Evolutionary conservation across 306 rosid genomes (phyloP), one percentile per base, ranked within the genome.

Genomic region (Glycine soja): DNA sequence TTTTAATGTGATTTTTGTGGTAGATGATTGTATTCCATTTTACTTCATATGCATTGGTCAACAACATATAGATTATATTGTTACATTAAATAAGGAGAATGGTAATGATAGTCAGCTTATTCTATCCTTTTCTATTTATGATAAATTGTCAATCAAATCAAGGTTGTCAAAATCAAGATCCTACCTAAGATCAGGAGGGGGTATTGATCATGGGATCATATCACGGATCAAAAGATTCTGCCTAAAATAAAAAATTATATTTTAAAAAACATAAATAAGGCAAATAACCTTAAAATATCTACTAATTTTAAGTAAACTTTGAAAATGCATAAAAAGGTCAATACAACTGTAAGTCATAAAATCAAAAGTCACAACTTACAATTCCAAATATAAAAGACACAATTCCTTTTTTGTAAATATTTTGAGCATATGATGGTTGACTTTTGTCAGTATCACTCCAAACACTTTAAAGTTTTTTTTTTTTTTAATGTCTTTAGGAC

Each of bases 341-440:
- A 61, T 61, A n/a, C 58, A 53, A 51, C 16, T 12, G 4, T 24
- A 38, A 24, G 42, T 30, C 67, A 61, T 53, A 53, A 24, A 61
- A 8, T 58, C 65, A 2, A 24, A 59, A 10, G 15, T 24, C 8
- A 4, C 67, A 61, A 62, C 42, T 61, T 30, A 58, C 42, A 10
- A 30, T 32, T 62, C 38, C 68, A 62, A 62, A 32, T 30, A 62
- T 32, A 11, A 11, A 62, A 62, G 40, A 24, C 61, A 46, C 53
- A 16, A 53, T 18, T 77, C 18, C 40, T 10, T 13, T 63, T 34
- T 63, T 56, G 63, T 61, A 36, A 79, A 83, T 75, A 45, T 74
- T 85, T 78, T 62, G 86, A 81, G 82, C 84, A 81, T 70, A 72
- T 83, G 80, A 61, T 75, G 75, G 65, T 58, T 88, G 71, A 70